These are phyloP conservation scores for Gyromitra esculenta DNA, from an alignment of 2,329 filamentous ascomycete species.

Conservation along the genomic window DNA sequence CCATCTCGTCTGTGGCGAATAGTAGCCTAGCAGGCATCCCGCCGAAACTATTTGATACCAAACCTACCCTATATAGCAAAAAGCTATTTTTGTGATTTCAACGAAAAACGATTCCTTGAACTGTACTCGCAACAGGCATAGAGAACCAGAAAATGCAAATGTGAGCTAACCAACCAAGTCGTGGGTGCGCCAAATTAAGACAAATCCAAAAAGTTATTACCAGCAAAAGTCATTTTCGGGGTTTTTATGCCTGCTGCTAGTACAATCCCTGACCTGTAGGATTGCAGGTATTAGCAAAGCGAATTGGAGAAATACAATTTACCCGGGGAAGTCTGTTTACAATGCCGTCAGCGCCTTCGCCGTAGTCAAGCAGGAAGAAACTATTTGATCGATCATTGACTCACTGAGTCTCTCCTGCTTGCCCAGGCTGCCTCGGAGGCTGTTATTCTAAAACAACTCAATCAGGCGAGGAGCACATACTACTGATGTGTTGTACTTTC, in stretches of 20 bases:
- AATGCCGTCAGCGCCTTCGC: constrained; percentile 5
- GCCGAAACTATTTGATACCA: neutral
- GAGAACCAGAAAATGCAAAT: too few species aligned
- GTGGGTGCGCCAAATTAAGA: too few species aligned
- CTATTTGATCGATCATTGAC: constrained; percentile 22
- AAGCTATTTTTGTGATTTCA: neutral
- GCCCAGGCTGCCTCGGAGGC: neutral
- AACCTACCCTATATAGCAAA: neutral
- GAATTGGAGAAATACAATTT: constrained; percentile 3
- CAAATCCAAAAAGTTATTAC: too few species aligned
- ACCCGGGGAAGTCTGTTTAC: neutral
- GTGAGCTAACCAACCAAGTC: too few species aligned
- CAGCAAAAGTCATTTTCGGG: too few species aligned
- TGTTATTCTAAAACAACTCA: constrained; percentile 2
- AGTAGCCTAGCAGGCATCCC: neutral
- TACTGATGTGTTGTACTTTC: constrained; percentile 10
- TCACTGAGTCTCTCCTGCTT: neutral
- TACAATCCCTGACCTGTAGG: neutral
- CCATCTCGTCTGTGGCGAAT: neutral
- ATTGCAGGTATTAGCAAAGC: neutral
- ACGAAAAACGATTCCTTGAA: neutral
- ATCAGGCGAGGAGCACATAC: neutral
- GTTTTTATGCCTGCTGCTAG: neutral
- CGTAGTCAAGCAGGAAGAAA: neutral
- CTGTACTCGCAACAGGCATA: too few species aligned